Evolutionary conservation across 345 rosid genomes (phyloP).

Genomic region (Carallia pectinifolia): DNA sequence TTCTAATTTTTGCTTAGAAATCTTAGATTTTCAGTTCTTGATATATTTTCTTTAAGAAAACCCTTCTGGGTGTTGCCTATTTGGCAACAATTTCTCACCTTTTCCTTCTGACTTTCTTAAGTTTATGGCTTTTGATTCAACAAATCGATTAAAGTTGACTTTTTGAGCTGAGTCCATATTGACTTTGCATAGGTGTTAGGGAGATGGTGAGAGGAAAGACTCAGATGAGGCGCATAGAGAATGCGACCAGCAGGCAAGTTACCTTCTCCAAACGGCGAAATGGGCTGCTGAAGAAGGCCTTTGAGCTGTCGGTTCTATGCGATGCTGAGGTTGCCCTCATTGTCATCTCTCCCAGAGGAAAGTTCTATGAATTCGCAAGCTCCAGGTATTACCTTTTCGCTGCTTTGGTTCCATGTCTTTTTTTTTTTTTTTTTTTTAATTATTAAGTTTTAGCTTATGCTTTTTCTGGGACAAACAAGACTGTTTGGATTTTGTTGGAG

Average conservation of each 20-base stretch:
- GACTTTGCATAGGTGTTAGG: not conserved
- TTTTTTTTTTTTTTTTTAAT: not conserved
- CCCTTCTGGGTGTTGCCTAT: constrained; percentile 3
- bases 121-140: not conserved
- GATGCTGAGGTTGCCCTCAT: constrained; percentile 42
- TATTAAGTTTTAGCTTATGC: not conserved
- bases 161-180: not conserved
- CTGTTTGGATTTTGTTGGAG: too few species aligned
- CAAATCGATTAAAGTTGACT: not conserved
- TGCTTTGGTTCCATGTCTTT: too few species aligned
- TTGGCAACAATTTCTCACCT: not conserved
- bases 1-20: not conserved
- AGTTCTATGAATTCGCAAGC: constrained; percentile 44
- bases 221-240: constrained; percentile 48
- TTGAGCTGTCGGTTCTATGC: constrained; percentile 35
- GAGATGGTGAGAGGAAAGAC: constrained; percentile 54
- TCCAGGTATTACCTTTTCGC: constrained; percentile 17
- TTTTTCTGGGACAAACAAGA: not conserved
- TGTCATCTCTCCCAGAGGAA: constrained; percentile 44
- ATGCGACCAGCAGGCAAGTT: constrained; percentile 48
- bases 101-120: not conserved
- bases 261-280: constrained; percentile 42
- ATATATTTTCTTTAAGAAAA: not conserved
- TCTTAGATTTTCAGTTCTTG: not conserved
- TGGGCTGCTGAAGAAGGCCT: constrained; percentile 35